Conservation (phyloP, 169 alveolate genomes). For the Cyclospora cayetanensis region DNA sequence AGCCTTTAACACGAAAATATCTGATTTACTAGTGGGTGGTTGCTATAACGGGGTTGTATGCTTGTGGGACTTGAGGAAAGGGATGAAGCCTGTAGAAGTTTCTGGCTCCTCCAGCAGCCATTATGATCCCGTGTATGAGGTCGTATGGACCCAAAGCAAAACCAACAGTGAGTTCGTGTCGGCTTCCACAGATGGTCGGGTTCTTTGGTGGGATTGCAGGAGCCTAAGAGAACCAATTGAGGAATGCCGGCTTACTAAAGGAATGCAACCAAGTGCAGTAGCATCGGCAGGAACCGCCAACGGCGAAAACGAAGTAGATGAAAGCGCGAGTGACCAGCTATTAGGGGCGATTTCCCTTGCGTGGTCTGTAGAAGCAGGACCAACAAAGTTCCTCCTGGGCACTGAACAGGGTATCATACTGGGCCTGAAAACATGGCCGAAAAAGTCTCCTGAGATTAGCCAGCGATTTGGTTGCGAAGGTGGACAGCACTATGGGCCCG, state of each 20-base stretch:
- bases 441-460: constrained; percentile 77
- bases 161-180: constrained; percentile 92
- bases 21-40: constrained; percentile 91
- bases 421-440: constrained; percentile 91
- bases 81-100: constrained; percentile 84
- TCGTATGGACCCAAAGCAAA: constrained; percentile 92
- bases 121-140: constrained; percentile 93
- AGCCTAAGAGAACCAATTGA: constrained; percentile 86
- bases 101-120: constrained; percentile 90
- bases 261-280: constrained; percentile 62
- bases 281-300: constrained; percentile 44
- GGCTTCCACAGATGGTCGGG: constrained; percentile 91
- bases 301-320: constrained; percentile 31
- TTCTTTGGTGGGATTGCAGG: constrained; percentile 93
- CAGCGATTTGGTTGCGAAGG: constrained; percentile 68
- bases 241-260: constrained; percentile 74
- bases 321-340: constrained; percentile 37
- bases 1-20: constrained; percentile 87
- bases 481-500: constrained; percentile 93
- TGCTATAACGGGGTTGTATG: constrained; percentile 91
- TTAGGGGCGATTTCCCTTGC: constrained; percentile 92
- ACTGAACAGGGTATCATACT: constrained; percentile 93
- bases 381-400: constrained; percentile 91
- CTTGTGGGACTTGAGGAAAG: constrained; percentile 88
- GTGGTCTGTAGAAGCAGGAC: constrained; percentile 93